These are phyloP conservation scores for Jamesozyma lodderae DNA, from an alignment of 805 yeast genomes.

Conservation along the genomic window DNA sequence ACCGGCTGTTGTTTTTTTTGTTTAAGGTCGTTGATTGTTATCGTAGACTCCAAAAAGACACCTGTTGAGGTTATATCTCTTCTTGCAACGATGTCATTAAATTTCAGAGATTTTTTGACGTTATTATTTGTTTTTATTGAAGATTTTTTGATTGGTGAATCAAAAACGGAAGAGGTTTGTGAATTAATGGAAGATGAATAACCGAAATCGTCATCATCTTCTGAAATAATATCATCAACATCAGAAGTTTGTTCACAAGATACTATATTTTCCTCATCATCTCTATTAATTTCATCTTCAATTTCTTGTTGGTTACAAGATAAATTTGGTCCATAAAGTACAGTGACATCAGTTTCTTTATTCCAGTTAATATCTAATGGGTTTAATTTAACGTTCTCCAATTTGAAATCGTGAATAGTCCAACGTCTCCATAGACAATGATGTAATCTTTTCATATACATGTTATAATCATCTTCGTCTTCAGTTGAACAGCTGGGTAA, in stretches of 20 bases:
- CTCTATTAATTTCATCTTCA: neutral
- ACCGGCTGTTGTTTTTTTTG: too few relatives aligned
- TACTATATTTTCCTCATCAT: neutral
- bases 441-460: constrained; percentile 44
- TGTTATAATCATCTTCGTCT: constrained; percentile 24
- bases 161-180: constrained; percentile 23
- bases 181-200: constrained; percentile 21
- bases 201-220: neutral
- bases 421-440: constrained; percentile 93
- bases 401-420: constrained; percentile 66
- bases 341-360: constrained; percentile 88
- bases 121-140: constrained; percentile 4
- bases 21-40: constrained; percentile 17
- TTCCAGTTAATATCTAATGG: constrained; percentile 90
- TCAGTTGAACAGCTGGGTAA: constrained; percentile 30
- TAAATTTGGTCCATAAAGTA: constrained; percentile 80
- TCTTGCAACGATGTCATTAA: constrained; percentile 18
- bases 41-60: constrained; percentile 12
- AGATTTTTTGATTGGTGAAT: constrained; percentile 2
- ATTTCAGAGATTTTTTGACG: constrained; percentile 14
- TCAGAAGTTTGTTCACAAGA: neutral
- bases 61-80: constrained; percentile 23
- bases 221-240: neutral
- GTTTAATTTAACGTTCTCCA: constrained; percentile 51
- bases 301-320: constrained; percentile 3